Evolutionary conservation across 1,284 basidiomycete genomes (phyloP).

Genomic region (Dichomitus squalens): DNA sequence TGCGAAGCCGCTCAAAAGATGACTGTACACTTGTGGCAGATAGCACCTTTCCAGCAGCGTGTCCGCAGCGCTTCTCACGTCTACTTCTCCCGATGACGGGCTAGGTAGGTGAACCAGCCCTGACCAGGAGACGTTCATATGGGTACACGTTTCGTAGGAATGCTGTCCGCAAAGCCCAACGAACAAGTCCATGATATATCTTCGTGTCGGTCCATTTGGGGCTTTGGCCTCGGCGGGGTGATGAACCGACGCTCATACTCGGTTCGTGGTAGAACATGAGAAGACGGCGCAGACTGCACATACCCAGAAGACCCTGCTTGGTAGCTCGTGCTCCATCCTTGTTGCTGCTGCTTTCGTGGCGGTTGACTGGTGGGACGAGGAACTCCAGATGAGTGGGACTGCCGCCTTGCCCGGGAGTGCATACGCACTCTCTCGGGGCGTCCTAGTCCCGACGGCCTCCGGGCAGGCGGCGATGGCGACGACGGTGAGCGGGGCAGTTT

Average conservation of each 20-base stretch:
- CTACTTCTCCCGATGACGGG: background rate
- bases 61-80: too few species aligned
- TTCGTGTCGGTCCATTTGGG: too few species aligned
- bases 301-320: slow-evolving; percentile 79
- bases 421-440: slow-evolving; percentile 22
- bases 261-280: background rate
- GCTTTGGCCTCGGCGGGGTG: too few species aligned
- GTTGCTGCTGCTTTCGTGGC: slow-evolving; percentile 29
- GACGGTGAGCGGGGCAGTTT: slow-evolving; percentile 78
- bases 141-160: too few species aligned
- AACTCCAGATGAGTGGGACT: slow-evolving; percentile 22
- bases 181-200: too few species aligned
- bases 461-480: slow-evolving; percentile 68
- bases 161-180: too few species aligned
- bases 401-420: slow-evolving; percentile 21
- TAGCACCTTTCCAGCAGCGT: background rate
- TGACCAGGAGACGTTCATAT: too few species aligned
- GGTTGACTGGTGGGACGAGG: slow-evolving; percentile 28
- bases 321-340: slow-evolving; percentile 85
- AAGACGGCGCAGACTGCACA: slow-evolving; percentile 14
- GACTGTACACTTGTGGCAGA: background rate
- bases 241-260: background rate
- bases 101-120: too few species aligned
- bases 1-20: background rate
- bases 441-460: slow-evolving; percentile 30